phyloP scores from a whole-genome alignment of 2,329 filamentous ascomycete genomes.

The Monosporascus sp. region DNA sequence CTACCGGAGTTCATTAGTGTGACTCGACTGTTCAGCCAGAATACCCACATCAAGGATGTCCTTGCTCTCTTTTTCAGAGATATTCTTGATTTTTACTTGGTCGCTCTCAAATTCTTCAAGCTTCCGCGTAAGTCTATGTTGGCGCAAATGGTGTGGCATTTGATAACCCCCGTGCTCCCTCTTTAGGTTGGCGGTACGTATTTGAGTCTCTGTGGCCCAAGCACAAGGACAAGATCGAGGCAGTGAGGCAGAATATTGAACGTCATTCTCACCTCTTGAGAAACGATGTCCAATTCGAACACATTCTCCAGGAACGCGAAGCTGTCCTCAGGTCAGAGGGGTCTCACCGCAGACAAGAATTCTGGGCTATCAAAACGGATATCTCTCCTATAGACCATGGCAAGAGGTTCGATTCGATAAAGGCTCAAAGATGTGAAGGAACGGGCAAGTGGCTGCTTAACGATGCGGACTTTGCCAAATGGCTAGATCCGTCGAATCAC shows the following conservation, averaged over 20 bases:
- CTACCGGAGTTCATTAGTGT: conserved; percentile 22
- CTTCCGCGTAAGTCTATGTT: conserved; percentile 17
- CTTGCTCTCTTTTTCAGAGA: conserved; percentile 30
- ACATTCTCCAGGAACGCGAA: conserved; percentile 14
- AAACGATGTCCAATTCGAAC: conserved; percentile 9
- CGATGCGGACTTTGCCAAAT: conserved; percentile 6
- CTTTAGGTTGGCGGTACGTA: conserved; percentile 18
- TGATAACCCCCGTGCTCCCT: too few relatives aligned
- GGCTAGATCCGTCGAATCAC: conserved; percentile 5
- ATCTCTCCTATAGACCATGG: conserved; percentile 10
- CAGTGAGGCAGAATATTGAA: conserved; percentile 7
- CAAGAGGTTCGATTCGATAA: conserved; percentile 2
- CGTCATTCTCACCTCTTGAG: conserved; percentile 11
- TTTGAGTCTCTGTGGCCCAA: conserved; percentile 28
- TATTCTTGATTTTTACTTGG: conserved; percentile 30
- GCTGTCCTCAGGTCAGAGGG: conserved; percentile 3
- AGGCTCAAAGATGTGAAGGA: neutral
- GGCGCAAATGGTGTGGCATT: neutral
- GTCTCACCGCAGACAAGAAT: conserved; percentile 6
- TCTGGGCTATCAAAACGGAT: conserved; percentile 5
- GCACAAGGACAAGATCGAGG: conserved; percentile 14
- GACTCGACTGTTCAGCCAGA: conserved; percentile 15
- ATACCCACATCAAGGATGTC: conserved; percentile 18
- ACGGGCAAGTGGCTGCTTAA: conserved; percentile 1
- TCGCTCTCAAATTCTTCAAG: conserved; percentile 26